Percentiles rank a stretch among this genome's conserved stretches.
Evolutionary conservation across 139 green algal species (phyloP).

Genomic region (Coelastrella sp.): DNA sequence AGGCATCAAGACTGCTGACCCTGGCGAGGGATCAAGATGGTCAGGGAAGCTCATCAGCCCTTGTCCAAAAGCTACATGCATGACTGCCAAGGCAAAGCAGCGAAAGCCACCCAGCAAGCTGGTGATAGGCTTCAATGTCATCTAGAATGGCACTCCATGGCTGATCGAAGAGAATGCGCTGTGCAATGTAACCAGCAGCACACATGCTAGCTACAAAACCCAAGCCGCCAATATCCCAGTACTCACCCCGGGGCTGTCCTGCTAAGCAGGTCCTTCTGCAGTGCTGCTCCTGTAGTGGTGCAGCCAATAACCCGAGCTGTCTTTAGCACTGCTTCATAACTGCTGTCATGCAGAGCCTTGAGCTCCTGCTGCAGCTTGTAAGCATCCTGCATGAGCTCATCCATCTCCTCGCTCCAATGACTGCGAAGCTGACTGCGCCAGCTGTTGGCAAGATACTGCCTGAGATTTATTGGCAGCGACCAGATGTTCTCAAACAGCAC

Average conservation of each 20-base stretch:
- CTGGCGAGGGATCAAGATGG: background rate
- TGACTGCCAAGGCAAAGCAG: too few species aligned
- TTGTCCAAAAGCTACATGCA: too few species aligned
- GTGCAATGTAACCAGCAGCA: too few species aligned
- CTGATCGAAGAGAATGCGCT: too few species aligned
- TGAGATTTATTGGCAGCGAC: background rate
- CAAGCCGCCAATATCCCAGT: background rate
- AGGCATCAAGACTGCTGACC: background rate
- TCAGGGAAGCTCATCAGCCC: too few species aligned
- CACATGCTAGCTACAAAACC: background rate
- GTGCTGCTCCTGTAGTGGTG: conserved; percentile 63
- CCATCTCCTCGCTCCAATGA: conserved; percentile 41
- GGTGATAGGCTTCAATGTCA: too few species aligned
- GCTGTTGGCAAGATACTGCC: background rate
- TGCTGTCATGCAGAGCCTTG: conserved; percentile 40
- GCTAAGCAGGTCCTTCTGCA: conserved; percentile 54
- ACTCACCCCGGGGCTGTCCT: background rate
- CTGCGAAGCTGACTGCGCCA: conserved; percentile 17
- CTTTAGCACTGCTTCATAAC: background rate
- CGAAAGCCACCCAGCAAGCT: too few species aligned
- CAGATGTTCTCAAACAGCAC: conserved; percentile 25
- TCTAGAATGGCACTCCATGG: too few species aligned
- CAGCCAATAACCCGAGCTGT: conserved; percentile 58
- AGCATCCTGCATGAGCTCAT: background rate
- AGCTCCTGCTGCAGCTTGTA: conserved; percentile 46